Percentiles rank a stretch among this genome's conserved stretches.
phyloP scores from a whole-genome alignment of 441 rosid species.

The Erodium texanum region DNA sequence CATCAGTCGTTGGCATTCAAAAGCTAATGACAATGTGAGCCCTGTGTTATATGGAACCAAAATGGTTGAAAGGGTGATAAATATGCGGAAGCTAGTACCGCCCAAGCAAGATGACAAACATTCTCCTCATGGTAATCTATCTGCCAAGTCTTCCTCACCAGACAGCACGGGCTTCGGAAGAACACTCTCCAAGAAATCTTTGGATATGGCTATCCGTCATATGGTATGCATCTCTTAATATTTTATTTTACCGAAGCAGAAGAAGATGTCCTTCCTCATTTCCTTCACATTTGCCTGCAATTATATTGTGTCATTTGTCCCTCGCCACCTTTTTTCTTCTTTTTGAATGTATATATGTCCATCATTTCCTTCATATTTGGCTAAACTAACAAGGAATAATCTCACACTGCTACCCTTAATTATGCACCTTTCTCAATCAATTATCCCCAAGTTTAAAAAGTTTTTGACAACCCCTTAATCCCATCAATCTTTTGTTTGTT shows the following conservation, averaged over 20 bases:
- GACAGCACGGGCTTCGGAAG: slow-evolving; percentile 91
- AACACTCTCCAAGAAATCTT: slow-evolving; percentile 87
- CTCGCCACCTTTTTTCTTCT: not conserved
- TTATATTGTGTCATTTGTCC: not conserved
- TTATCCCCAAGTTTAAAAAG: no score
- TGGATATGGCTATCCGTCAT: slow-evolving; percentile 98
- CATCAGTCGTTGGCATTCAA: slow-evolving; percentile 46
- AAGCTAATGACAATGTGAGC: slow-evolving; percentile 61
- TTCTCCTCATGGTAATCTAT: slow-evolving; percentile 61
- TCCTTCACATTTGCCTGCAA: not conserved
- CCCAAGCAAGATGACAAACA: slow-evolving; percentile 70
- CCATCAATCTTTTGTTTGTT: no score
- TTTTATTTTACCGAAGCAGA: no score
- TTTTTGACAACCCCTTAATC: no score
- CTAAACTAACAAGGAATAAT: no score
- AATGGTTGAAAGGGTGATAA: slow-evolving; percentile 94
- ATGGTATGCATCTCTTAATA: slow-evolving; percentile 46
- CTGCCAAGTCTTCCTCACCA: slow-evolving; percentile 80
- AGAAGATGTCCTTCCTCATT: not conserved
- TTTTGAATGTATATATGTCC: no score
- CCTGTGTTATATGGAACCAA: slow-evolving; percentile 77
- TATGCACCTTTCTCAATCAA: no score
- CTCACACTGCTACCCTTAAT: no score
- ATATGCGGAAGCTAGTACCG: slow-evolving; percentile 83
- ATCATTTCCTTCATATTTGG: no score